Evolutionary conservation across 306 rosid species (phyloP).

Genomic region (Herpetospermum pedunculosum): DNA sequence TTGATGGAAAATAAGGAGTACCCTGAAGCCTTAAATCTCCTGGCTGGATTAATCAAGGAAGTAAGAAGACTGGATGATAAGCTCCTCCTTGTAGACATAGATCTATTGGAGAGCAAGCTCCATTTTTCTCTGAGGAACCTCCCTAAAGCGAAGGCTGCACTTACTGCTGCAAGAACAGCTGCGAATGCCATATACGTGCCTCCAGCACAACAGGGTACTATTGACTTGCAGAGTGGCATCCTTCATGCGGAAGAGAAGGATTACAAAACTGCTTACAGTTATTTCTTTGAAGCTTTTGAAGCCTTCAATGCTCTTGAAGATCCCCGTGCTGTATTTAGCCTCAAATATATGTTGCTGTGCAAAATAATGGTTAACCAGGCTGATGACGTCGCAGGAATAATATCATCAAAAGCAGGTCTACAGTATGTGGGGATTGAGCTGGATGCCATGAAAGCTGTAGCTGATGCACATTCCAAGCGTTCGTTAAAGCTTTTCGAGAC

Average conservation of each 20-base stretch:
- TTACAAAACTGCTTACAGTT: constrained; percentile 80
- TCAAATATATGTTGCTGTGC: constrained; percentile 83
- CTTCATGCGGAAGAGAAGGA: constrained; percentile 96
- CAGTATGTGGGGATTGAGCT: constrained; percentile 77
- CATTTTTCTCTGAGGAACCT: constrained; percentile 89
- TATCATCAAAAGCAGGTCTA: constrained; percentile 85
- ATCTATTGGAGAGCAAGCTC: constrained; percentile 85
- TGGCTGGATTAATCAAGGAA: constrained; percentile 77
- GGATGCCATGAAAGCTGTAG: constrained; percentile 98
- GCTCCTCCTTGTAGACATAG: constrained; percentile 93
- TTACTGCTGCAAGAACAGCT: constrained; percentile 94
- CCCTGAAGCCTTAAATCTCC: constrained; percentile 72
- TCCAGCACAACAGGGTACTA: constrained; percentile 94
- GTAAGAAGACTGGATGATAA: constrained; percentile 94
- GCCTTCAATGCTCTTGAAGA: constrained; percentile 89
- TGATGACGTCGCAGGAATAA: constrained; percentile 75
- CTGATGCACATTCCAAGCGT: constrained; percentile 86
- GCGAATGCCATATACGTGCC: constrained; percentile 95
- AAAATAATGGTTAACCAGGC: constrained; percentile 93
- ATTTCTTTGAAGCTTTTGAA: constrained; percentile 92
- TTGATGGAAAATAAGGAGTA: constrained; percentile 88
- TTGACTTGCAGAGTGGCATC: constrained; percentile 90
- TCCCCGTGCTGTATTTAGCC: constrained; percentile 84
- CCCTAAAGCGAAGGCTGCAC: constrained; percentile 92
- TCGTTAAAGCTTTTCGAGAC: constrained; percentile 76